Base-by-base conservation (phyloP, 2,329 filamentous ascomycete species). In the Beauveria brongniartii region DNA sequence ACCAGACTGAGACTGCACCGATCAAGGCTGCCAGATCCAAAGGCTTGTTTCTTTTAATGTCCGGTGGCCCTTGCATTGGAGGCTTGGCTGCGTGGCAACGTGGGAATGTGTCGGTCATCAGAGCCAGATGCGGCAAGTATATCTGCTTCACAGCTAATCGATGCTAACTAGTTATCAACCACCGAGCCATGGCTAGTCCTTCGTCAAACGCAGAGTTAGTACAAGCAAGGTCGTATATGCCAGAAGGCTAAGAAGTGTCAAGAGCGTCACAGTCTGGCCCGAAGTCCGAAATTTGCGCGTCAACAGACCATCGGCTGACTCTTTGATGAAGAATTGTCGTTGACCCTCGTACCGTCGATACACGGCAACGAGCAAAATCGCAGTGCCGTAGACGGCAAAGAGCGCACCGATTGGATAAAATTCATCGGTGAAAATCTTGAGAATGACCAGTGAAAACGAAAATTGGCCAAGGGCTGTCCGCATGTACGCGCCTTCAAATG, bases 371-470 rank as follows among this genome's bases (percentile, higher is more conserved):
- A 90, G 80, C 70, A 97, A 79, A 53, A 99, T 84, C 7, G 91
- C 90, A 3, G 88, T 86, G 14, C 93, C 94, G 70, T 97, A 97
- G 54, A 91, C 87, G 48, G 94, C 92, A 72, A 97, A 97, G 37
- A 99, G 80, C 7, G 94, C 94, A n/a, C 94, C 94, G 64, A 97
- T 96, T 67, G 89, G 86, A 76, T 97, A 97, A 79, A 99, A 97
- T 71, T 97, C 94, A 57, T 87, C 84, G 0, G 91, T 95, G 77
- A 96, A 96, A 73, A 96, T 93, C 77, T 92, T 94, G 67, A 96
- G 85, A 57, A 99, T 90, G 64, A 99, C 87, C 55, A 99, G 86
- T 22, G 93, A 88, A 74, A 99, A 97, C 61, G 90, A 93, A 78
- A 97, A 97, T 70, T 97, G 92, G 3, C 90, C 91, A 22, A 99